Percentiles rank a stretch among this genome's conserved stretches.
Evolutionary conservation across 176 grass and related monocot genomes (phyloP).

Genomic region (Eragrostis nindensis): DNA sequence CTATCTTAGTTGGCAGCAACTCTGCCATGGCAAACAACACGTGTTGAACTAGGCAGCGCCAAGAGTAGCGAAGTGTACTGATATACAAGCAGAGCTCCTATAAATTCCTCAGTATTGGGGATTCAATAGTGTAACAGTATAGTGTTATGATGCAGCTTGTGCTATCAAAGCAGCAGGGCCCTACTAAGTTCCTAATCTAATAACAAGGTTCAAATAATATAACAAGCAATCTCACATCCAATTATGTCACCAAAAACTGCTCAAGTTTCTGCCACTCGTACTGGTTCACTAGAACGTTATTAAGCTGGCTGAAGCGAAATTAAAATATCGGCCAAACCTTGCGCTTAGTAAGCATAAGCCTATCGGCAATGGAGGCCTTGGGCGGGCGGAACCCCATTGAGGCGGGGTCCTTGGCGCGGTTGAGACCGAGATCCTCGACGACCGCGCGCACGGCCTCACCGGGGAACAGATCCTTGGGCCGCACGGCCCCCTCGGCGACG

Average conservation of each 20-base stretch:
- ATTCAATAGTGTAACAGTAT: not conserved
- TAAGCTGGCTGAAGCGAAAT: not conserved
- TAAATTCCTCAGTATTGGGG: not conserved
- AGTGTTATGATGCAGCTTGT: not conserved
- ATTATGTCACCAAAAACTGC: slow-evolving; percentile 11
- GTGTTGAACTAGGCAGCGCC: not conserved
- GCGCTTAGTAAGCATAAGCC: slow-evolving; percentile 86
- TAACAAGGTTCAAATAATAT: not conserved
- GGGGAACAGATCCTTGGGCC: slow-evolving; percentile 94
- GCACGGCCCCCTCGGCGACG: slow-evolving; percentile 51
- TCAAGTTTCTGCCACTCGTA: not conserved
- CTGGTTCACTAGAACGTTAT: not conserved
- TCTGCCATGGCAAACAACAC: not conserved
- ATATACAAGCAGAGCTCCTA: not conserved
- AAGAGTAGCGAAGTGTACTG: not conserved
- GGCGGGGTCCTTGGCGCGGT: slow-evolving; percentile 64
- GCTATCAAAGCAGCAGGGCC: slow-evolving; percentile 4
- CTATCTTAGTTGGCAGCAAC: not conserved
- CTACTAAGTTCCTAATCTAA: not conserved
- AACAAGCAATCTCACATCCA: slow-evolving; percentile 18
- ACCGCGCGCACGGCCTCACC: slow-evolving; percentile 80
- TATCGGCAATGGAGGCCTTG: slow-evolving; percentile 83
- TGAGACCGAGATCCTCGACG: slow-evolving; percentile 95
- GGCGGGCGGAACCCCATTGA: slow-evolving; percentile 78
- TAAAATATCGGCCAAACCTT: slow-evolving; percentile 58